Evolutionary conservation across 768 basidiomycete genomes (phyloP), one percentile per base, ranked within the genome.

Genomic region (Myochromella boudieri): DNA sequence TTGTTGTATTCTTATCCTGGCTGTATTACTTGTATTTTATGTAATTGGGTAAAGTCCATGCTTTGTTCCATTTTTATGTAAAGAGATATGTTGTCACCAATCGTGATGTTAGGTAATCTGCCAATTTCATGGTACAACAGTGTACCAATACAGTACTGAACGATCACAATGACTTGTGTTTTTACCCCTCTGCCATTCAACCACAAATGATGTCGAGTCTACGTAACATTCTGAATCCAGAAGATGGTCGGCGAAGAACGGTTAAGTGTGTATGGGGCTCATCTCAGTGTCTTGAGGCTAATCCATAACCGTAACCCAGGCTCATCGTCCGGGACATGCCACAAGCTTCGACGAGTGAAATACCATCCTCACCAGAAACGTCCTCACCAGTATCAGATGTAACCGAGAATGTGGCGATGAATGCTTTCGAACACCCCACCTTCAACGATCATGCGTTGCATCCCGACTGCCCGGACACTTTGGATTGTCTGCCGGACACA

Each of bases 401-500:
- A 28, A 68, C 61, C 49, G 56, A 63, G 24, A 60, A 62, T 29
- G 56, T 63, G 15, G 61, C 61, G 25, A 54, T 59, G 17, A 63
- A 67, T 54, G 53, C 60, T 33, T 51, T 60, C 40, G 61, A 66
- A 8, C 46, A 45, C 24, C 25, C 40, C 9, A 20, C 40, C 18
- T 26, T 41, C 18, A 45, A 47, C 22, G 46, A 55, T 44, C 85
- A 87, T 61, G 72, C 72, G 53, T 63, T 76, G n/a, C 89, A 91
- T 59, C 80, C 80, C 17, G 77, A 87, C 58, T 91, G 89, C 55
- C 89, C 89, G 25, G 82, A 90, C 62, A 82, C 82, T 40, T 74
- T 91, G 17, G 77, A 76, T 28, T 91, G 89, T 66, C 75, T 91
- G 34, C 87, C 86, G 28, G 84, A 91, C 61, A 88, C 88, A 26